Evolutionary conservation across 208 protist species (phyloP), one percentile per base, ranked within the genome.

Genomic region (Blechomonas ayalai): DNA sequence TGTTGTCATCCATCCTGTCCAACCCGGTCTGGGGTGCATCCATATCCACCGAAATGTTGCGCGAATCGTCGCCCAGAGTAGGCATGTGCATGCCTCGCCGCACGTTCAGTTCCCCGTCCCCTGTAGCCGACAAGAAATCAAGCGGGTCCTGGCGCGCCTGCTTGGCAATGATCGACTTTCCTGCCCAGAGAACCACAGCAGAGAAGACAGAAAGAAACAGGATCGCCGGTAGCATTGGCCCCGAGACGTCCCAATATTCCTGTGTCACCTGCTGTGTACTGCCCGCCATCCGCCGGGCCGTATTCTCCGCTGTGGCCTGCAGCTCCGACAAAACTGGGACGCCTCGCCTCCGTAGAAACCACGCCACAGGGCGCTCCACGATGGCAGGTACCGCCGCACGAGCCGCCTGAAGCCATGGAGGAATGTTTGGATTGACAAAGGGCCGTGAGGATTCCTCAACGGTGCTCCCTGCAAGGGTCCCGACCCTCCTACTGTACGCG

Each of bases 131-230:
- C n/a, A n/a, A n/a, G n/a, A n/a, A n/a, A n/a, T n/a, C n/a, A n/a
- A n/a, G n/a, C n/a, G n/a, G n/a, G n/a, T n/a, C n/a, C n/a, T n/a
- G n/a, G n/a, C n/a, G n/a, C n/a, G n/a, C n/a, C n/a, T n/a, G 48
- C 18, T 19, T 29, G 12, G 37, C 35, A 41, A 59, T 44, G 10
- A 58, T 15, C 15, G 26, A n/a, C n/a, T 44, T 50, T 32, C 51
- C 59, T 19, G 59, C 27, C 15, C 39, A 23, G 18, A 90, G 59
- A 0, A 60, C 64, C 6, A 53, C 37, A n/a, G 76, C 35, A 0
- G 81, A 78, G 52, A 90, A 85, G 39, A 85, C 33, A 3, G 81
- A 76, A 23, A 90, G 65, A 22, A 90, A 90, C 29, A 90, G 31
- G 9, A 55, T 60, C 4, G 80, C 54, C 5, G 81, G 77, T 13